Base-by-base conservation (phyloP, 768 basidiomycete genomes). In the Suillus tomentosus region DNA sequence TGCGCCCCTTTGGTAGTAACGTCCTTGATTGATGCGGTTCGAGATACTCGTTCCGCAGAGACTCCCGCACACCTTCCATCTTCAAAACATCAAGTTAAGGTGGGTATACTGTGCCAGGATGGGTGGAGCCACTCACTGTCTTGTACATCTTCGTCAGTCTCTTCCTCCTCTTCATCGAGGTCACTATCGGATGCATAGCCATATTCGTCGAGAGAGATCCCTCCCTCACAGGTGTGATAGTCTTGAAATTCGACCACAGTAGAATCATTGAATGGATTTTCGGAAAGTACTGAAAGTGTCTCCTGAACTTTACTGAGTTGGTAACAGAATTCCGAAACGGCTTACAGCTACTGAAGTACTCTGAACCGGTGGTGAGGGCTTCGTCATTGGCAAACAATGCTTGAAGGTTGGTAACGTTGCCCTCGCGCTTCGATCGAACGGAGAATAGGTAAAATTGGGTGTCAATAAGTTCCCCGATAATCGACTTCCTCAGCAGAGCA, bases 161-260 rank as follows among this genome's bases (percentile, higher is more conserved):
- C 62, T 10, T 62, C 36, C 2, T 47, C 65, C 15, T 71, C 71
- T 43, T 70, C 72, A 31, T 73, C 72, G 15, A 73, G 63, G 47
- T 73, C 71, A 36, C 72, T 73, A 59, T 73, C 72, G 15, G 68
- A 68, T 10, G 56, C 67, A 60, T 72, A 72, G 10, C 62, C 72
- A 51, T 71, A 69, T 7, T 68, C 68, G 13, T 56, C 61, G 37
- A 67, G 61, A 3, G 45, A 48, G 15, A 47, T 60, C 19, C 9
- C 27, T 15, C 50, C 56, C 5, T 43, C 60, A 34, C 50, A 53
- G 22, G 9, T 13, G 10, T 56, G 51, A 17, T 40, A 22, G 17
- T 55, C 64, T n/a, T 60, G 40, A 9, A 62, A 68, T 19, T 64
- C 66, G 22, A 61, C 48, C 31, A 63, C 57, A n/a, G 64, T 5